Evolutionary conservation across 2,329 filamentous ascomycete species (phyloP).

Genomic region (Sarocladium oryzae): DNA sequence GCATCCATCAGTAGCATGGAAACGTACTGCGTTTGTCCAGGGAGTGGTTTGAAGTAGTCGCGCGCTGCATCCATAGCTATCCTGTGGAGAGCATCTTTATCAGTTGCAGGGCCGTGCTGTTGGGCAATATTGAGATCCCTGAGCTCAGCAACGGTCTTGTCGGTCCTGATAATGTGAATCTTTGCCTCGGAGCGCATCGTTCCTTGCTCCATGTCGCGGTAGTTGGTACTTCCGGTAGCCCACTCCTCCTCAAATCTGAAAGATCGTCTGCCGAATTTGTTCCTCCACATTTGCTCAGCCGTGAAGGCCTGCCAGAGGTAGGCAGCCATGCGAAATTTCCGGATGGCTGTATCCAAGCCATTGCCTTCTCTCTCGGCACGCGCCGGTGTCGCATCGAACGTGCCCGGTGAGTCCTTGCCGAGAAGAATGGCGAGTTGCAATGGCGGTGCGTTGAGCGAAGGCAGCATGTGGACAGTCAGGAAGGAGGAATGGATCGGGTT

Average conservation of each 20-base stretch:
- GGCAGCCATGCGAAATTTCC: slow-evolving; percentile 90
- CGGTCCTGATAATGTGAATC: slow-evolving; percentile 74
- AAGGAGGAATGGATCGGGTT: slow-evolving; percentile 71
- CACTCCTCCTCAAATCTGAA: slow-evolving; percentile 96
- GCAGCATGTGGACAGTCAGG: slow-evolving; percentile 80
- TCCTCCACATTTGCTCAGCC: slow-evolving; percentile 89
- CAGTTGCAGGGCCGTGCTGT: slow-evolving; percentile 63
- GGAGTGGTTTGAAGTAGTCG: slow-evolving; percentile 65
- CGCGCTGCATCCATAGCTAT: slow-evolving; percentile 74
- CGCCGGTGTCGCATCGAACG: slow-evolving; percentile 75
- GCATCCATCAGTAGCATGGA: slow-evolving; percentile 81
- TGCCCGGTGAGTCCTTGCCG: slow-evolving; percentile 79
- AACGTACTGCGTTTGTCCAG: slow-evolving; percentile 81
- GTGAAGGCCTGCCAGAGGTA: slow-evolving; percentile 98
- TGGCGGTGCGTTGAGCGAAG: slow-evolving; percentile 70
- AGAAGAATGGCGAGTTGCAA: slow-evolving; percentile 84
- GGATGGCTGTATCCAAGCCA: slow-evolving; percentile 68
- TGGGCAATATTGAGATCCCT: slow-evolving; percentile 72
- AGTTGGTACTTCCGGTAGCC: slow-evolving; percentile 74
- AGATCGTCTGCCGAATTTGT: slow-evolving; percentile 75
- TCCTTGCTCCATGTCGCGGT: slow-evolving; percentile 62
- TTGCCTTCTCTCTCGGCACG: slow-evolving; percentile 76
- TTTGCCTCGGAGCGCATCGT: slow-evolving; percentile 86
- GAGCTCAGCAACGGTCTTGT: slow-evolving; percentile 81
- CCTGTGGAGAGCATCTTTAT: slow-evolving; percentile 66